A percentile compares a stretch with the other conserved stretches of the same genome.
phyloP scores from a whole-genome alignment of 257 asterid species.

The Lavandula angustifolia region DNA sequence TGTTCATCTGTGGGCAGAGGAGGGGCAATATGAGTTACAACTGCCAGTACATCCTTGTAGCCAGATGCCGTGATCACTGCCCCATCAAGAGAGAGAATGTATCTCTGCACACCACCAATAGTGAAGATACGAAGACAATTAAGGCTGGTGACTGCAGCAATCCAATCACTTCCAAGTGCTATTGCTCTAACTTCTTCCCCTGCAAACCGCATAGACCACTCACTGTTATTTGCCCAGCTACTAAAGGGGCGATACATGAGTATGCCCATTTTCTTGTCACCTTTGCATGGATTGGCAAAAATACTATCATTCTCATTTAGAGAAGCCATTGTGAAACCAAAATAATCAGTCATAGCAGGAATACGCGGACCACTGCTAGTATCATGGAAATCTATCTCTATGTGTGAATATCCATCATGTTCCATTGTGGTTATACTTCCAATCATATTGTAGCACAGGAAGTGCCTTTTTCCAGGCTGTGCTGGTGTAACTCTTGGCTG shows the following conservation, averaged over 20 bases:
- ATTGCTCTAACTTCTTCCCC: constrained; percentile 93
- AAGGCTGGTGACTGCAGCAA: constrained; percentile 89
- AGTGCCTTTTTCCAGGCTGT: constrained; percentile 83
- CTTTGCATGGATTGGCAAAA: constrained; percentile 97
- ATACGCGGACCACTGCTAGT: constrained; percentile 93
- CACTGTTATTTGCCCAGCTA: constrained; percentile 96
- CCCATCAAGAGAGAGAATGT: constrained; percentile 80
- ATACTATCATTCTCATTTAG: constrained; percentile 79
- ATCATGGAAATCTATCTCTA: constrained; percentile 97
- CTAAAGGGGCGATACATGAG: constrained; percentile 95
- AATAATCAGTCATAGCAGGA: constrained; percentile 94
- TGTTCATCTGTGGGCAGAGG: constrained; percentile 87
- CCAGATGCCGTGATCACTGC: constrained; percentile 95
- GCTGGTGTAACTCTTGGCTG: constrained; percentile 92
- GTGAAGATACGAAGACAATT: constrained; percentile 88
- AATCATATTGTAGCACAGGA: constrained; percentile 89
- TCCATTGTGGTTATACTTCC: constrained; percentile 92
- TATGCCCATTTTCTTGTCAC: constrained; percentile 91
- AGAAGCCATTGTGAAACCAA: constrained; percentile 97
- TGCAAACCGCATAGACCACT: constrained; percentile 99
- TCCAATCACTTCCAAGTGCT: constrained; percentile 88
- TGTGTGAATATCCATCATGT: constrained; percentile 90
- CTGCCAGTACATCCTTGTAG: constrained; percentile 76
- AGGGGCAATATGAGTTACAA: constrained; percentile 80
- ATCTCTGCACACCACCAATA: constrained; percentile 85